Conservation (phyloP, 2,329 filamentous ascomycete genomes). For the Alternaria arborescens region DNA sequence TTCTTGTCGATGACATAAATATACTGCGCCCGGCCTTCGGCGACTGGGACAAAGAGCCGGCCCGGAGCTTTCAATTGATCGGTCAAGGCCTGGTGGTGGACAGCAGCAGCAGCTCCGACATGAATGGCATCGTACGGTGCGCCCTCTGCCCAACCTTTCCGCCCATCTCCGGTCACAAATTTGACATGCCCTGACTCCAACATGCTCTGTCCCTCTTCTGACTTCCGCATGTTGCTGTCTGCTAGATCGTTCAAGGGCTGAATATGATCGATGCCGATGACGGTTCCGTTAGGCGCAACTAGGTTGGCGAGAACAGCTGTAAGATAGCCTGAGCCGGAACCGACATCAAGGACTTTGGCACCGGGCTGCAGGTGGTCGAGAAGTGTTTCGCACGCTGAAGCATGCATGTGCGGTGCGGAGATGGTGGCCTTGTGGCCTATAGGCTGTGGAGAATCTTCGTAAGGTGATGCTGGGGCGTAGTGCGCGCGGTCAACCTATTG, state of each 20-base stretch:
- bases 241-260: slow-evolving; percentile 56
- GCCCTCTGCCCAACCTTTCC: slow-evolving; percentile 57
- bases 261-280: slow-evolving; percentile 61
- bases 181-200: slow-evolving; percentile 70
- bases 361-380: slow-evolving; percentile 65
- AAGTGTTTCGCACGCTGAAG: slow-evolving; percentile 69
- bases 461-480: slow-evolving; percentile 76
- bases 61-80: slow-evolving; percentile 83
- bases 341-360: slow-evolving; percentile 59
- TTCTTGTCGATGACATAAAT: slow-evolving; percentile 81
- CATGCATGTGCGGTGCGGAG: slow-evolving; percentile 78
- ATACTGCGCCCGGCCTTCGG: slow-evolving; percentile 65
- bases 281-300: slow-evolving; percentile 60
- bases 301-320: slow-evolving; percentile 88
- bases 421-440: slow-evolving; percentile 76
- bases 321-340: slow-evolving; percentile 71
- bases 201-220: slow-evolving; percentile 60
- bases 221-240: slow-evolving; percentile 55
- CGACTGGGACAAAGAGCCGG: slow-evolving; percentile 80
- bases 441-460: slow-evolving; percentile 74
- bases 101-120: slow-evolving; percentile 84
- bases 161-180: slow-evolving; percentile 76
- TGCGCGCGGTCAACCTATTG: slow-evolving; percentile 83
- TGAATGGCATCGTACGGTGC: slow-evolving; percentile 89
- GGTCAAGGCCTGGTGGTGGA: slow-evolving; percentile 75